phyloP scores from a whole-genome alignment of 371 early-diverging fungal genomes.

The Actinomortierella wolfii region DNA sequence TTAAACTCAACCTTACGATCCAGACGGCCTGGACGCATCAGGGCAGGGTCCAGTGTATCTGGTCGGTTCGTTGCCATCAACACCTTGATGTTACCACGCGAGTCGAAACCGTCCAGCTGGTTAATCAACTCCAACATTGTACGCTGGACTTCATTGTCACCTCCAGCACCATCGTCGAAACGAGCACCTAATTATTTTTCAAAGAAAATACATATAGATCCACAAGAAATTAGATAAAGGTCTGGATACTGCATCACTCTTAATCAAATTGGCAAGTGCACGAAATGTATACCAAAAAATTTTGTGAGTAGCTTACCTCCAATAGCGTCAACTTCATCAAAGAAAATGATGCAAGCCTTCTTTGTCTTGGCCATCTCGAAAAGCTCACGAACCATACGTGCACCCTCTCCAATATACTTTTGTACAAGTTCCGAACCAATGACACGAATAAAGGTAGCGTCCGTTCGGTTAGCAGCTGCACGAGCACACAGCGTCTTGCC shows the following conservation, averaged over 20 bases:
- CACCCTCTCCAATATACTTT: constrained; percentile 99
- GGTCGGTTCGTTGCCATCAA: constrained; percentile 99
- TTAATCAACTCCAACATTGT: constrained; percentile 99
- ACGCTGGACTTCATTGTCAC: constrained; percentile 99
- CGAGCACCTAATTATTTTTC: constrained; percentile 70
- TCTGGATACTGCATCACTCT: not conserved
- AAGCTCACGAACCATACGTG: constrained; percentile 99
- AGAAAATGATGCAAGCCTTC: constrained; percentile 99
- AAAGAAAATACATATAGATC: not conserved
- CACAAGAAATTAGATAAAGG: not conserved
- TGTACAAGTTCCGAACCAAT: constrained; percentile 99
- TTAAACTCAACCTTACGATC: constrained; percentile 99
- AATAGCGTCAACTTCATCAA: constrained; percentile 99
- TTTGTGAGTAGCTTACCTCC: constrained; percentile 71
- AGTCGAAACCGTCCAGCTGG: constrained; percentile 99
- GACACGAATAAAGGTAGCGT: constrained; percentile 99
- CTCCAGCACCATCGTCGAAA: constrained; percentile 97
- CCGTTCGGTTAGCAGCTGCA: constrained; percentile 99
- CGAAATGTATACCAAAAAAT: not conserved
- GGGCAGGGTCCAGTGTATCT: constrained; percentile 99
- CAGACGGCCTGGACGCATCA: constrained; percentile 99
- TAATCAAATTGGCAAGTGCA: constrained; percentile 5
- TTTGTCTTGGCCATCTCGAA: constrained; percentile 99
- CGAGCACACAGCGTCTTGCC: constrained; percentile 99
- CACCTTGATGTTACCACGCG: constrained; percentile 99